Evolutionary conservation across 129 eudicot species (phyloP).

Genomic region (Centaurea solstitialis): DNA sequence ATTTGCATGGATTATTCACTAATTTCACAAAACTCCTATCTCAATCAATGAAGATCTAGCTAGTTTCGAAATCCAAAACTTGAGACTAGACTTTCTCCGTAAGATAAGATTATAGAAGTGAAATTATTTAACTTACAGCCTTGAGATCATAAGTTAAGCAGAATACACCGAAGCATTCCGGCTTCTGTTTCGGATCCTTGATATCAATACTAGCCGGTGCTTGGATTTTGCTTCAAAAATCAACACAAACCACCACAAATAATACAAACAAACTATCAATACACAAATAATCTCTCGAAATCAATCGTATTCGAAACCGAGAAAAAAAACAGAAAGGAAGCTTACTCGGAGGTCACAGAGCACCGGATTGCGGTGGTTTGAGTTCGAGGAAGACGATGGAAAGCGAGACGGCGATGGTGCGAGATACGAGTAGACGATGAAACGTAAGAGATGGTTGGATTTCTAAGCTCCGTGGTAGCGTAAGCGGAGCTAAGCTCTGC

Average conservation of each 20-base stretch:
- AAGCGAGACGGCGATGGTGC: constrained; percentile 30
- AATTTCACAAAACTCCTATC: not conserved
- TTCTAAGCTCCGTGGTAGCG: constrained; percentile 16
- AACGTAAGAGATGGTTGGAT: constrained; percentile 41
- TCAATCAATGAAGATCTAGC: not conserved
- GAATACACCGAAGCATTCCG: constrained; percentile 87
- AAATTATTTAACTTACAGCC: constrained; percentile 60
- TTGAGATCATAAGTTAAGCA: constrained; percentile 96
- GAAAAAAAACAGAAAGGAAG: not conserved
- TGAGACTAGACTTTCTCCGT: not conserved
- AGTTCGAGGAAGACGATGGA: constrained; percentile 25
- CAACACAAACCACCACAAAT: not conserved
- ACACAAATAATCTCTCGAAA: not conserved
- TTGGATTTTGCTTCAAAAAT: constrained; percentile 56
- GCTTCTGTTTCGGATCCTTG: constrained; percentile 46
- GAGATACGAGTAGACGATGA: constrained; percentile 48
- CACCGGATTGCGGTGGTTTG: constrained; percentile 46
- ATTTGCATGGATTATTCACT: not conserved
- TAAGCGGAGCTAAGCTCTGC: constrained; percentile 50
- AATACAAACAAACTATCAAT: too few relatives aligned
- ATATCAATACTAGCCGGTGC: constrained; percentile 51
- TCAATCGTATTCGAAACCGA: not conserved
- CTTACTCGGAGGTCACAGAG: constrained; percentile 70
- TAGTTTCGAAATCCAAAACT: not conserved
- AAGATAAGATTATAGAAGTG: not conserved